Conservation (phyloP, 2,329 filamentous ascomycete genomes). For the Penicillium sp. region DNA sequence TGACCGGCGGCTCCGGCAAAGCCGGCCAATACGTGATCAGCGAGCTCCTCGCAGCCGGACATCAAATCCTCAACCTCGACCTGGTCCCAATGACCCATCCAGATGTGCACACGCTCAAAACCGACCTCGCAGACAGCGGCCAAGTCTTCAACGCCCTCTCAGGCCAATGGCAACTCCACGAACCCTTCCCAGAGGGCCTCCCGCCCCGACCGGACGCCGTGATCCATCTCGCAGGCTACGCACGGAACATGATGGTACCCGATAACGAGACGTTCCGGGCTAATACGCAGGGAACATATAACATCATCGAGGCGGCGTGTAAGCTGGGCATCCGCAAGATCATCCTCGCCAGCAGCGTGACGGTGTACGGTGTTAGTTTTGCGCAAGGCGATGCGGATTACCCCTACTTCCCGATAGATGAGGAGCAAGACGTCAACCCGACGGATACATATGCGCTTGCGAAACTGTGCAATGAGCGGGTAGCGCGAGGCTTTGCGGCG, state of each 20-base stretch:
- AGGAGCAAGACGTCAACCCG: conserved; percentile 64
- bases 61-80: conserved; percentile 61
- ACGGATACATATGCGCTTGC: conserved; percentile 66
- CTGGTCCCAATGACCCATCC: conserved; percentile 47
- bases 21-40: conserved; percentile 59
- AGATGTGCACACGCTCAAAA: conserved; percentile 58
- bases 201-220: conserved; percentile 59
- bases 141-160: conserved; percentile 62
- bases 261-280: conserved; percentile 63
- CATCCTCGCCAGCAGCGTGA: conserved; percentile 63
- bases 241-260: conserved; percentile 64
- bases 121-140: conserved; percentile 60
- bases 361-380: conserved; percentile 67
- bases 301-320: conserved; percentile 65
- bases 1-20: conserved; percentile 62
- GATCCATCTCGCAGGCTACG: conserved; percentile 64
- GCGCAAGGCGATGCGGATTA: conserved; percentile 62
- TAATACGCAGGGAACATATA: conserved; percentile 64
- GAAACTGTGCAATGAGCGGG: conserved; percentile 63
- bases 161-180: conserved; percentile 59
- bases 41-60: conserved; percentile 55
- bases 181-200: conserved; percentile 42
- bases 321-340: conserved; percentile 67
- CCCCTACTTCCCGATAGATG: conserved; percentile 62
- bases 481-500: conserved; percentile 60